Evolutionary conservation across 73 alveolate genomes (phyloP).

Genomic region (Chromera velia): DNA sequence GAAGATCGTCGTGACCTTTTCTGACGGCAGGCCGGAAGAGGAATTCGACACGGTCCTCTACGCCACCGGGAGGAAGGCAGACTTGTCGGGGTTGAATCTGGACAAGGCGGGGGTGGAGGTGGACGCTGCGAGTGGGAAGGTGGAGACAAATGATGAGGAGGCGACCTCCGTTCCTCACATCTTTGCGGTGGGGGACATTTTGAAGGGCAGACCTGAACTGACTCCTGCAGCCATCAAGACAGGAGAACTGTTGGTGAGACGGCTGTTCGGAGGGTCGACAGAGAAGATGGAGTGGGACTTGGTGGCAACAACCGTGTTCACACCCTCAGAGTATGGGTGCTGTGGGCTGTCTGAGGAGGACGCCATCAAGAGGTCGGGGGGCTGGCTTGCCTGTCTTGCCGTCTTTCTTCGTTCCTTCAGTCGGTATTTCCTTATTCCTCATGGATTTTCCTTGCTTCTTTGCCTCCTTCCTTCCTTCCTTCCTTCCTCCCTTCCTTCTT

Average conservation of each 20-base stretch:
- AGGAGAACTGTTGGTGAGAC: conserved; percentile 69
- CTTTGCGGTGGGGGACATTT: conserved; percentile 93
- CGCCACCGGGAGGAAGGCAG: conserved; percentile 83
- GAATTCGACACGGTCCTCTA: conserved; percentile 48
- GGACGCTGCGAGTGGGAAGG: conserved; percentile 23
- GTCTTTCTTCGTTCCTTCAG: no score
- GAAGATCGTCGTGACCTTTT: no score
- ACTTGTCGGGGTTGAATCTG: background rate
- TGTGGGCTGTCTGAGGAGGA: conserved; percentile 84
- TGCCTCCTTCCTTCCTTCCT: no score
- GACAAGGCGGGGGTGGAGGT: background rate
- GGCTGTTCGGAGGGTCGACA: conserved; percentile 67
- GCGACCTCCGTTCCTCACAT: conserved; percentile 72
- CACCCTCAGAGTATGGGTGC: conserved; percentile 93
- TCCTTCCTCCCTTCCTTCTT: no score
- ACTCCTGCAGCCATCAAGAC: conserved; percentile 94
- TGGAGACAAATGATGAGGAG: conserved; percentile 70
- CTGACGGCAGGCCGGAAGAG: no score
- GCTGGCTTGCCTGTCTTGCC: no score
- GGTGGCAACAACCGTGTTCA: conserved; percentile 89
- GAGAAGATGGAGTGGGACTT: conserved; percentile 71
- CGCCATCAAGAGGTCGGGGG: conserved; percentile 75
- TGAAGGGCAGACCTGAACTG: conserved; percentile 77
- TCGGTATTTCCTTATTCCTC: no score
- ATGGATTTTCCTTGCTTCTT: no score